These are phyloP conservation scores for Aspergillus proliferans DNA, from an alignment of 2,329 filamentous ascomycete genomes.

Conservation along the genomic window DNA sequence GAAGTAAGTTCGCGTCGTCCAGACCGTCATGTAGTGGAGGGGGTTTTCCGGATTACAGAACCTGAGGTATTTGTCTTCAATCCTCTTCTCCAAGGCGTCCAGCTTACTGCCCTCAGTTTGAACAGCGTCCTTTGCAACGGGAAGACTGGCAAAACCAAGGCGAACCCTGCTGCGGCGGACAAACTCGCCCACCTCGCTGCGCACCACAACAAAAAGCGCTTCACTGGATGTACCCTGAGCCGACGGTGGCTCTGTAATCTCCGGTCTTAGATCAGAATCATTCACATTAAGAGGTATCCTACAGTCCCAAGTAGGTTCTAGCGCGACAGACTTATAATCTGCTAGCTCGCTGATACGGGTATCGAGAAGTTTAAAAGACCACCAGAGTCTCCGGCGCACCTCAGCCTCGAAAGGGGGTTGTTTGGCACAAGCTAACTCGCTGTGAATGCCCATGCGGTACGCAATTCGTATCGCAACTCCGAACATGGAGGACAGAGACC, in stretches of 20 bases:
- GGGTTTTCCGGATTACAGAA: conserved; percentile 37
- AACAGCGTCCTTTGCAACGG: conserved; percentile 28
- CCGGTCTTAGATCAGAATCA: conserved; percentile 35
- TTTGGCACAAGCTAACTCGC: conserved; percentile 48
- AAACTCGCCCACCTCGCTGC: conserved; percentile 38
- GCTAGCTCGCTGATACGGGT: conserved; percentile 62
- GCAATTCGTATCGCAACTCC: conserved; percentile 62
- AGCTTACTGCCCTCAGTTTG: conserved; percentile 24
- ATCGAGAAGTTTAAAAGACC: conserved; percentile 64
- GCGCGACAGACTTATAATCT: conserved; percentile 36
- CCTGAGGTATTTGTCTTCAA: conserved; percentile 45
- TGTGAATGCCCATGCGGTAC: conserved; percentile 63
- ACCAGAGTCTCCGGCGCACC: conserved; percentile 67
- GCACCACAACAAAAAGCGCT: conserved; percentile 39
- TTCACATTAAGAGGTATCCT: conserved; percentile 37
- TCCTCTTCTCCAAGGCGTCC: conserved; percentile 28
- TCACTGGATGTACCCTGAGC: conserved; percentile 32
- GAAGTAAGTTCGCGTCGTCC: conserved; percentile 40
- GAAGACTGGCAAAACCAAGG: conserved; percentile 41
- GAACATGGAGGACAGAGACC: conserved; percentile 53
- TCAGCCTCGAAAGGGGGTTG: conserved; percentile 55
- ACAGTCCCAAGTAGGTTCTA: conserved; percentile 43
- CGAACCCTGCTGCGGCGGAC: conserved; percentile 36
- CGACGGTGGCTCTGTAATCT: conserved; percentile 32
- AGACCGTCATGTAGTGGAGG: conserved; percentile 45